Base-by-base conservation (phyloP, 73 alveolate species). In the Paramecium octaurelia region DNA sequence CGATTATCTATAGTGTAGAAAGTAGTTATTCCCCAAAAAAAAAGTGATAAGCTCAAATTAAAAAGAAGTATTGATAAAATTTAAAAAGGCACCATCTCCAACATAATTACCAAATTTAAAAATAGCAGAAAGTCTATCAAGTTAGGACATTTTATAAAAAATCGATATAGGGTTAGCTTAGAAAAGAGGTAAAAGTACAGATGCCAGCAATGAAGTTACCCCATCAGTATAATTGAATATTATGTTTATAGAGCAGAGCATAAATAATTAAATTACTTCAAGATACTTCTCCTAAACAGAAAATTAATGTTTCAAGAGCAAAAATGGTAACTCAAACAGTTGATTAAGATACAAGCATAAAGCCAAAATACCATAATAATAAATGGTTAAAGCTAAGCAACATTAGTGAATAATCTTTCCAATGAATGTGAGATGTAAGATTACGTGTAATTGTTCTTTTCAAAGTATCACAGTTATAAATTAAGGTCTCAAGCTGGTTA, bases 21-120 rank as follows among this genome's bases (percentile, higher is more conserved):
- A 46, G 76, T 20, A 80, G 91, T 35, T 80, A 80, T n/a, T 80
- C 91, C 2, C 91, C 91, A 18, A 80, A 80, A 80, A 80, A 34
- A 38, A 76, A 42, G 91, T 80, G 34, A 38, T 24, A 9, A 23
- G 57, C 20, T 29, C 91, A 12, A 80, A 80, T 80, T 43, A 43
- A 34, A 43, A 40, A 43, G 70, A 80, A 24, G 91, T 42, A 43
- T 23, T 46, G 16, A 0, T 2, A 21, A 18, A 2, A 29, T 4
- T 2, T 9, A 38, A 3, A 20, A 12, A 80, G 87, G 91, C 36
- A 46, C 46, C 70, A 4, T 44, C 76, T 24, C 91, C 91, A 11
- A 80, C 91, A 24, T 44, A 80, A 42, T 80, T 80, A 80, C 91
- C 76, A 12, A 80, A 80, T 80, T 80, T 80, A 35, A 80, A 80